Evolutionary conservation across 2,329 filamentous ascomycete species (phyloP).

Genomic region (Aspergillus sp.): DNA sequence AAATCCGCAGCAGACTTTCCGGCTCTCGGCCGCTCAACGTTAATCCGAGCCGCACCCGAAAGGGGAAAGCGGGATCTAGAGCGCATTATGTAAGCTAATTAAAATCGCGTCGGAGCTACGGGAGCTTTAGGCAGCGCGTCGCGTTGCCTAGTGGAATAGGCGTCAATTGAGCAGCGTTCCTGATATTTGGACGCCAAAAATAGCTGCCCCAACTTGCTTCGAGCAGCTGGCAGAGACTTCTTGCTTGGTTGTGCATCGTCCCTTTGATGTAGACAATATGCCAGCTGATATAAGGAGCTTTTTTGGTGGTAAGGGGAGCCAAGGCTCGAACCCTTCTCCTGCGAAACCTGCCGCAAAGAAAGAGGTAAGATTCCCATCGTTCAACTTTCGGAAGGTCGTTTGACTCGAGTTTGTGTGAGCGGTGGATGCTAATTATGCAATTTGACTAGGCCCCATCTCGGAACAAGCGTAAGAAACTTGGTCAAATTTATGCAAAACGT

Average conservation of each 20-base stretch:
- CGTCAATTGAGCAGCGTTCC: not conserved
- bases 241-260: slow-evolving; percentile 6
- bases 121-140: slow-evolving; percentile 29
- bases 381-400: too few species aligned
- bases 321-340: slow-evolving; percentile 55
- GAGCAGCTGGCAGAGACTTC: not conserved
- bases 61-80: slow-evolving; percentile 22
- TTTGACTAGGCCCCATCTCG: slow-evolving; percentile 25
- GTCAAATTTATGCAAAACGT: not conserved
- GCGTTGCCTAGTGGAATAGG: slow-evolving; percentile 28
- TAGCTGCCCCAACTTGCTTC: slow-evolving; percentile 5
- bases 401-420: not conserved
- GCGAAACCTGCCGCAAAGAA: slow-evolving; percentile 50
- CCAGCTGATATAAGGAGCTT: slow-evolving; percentile 86
- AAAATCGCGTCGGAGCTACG: slow-evolving; percentile 25
- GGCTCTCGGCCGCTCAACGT: slow-evolving; percentile 26
- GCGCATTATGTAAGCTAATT: slow-evolving; percentile 32
- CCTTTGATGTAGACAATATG: slow-evolving; percentile 57
- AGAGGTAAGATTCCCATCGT: slow-evolving; percentile 38
- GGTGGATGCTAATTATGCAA: not conserved
- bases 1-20: slow-evolving; percentile 23
- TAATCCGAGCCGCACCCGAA: slow-evolving; percentile 28
- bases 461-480: slow-evolving; percentile 40
- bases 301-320: slow-evolving; percentile 76
- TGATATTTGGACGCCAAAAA: not conserved